Conservation (phyloP, 345 rosid genomes). For the Clarkia xantiana region DNA sequence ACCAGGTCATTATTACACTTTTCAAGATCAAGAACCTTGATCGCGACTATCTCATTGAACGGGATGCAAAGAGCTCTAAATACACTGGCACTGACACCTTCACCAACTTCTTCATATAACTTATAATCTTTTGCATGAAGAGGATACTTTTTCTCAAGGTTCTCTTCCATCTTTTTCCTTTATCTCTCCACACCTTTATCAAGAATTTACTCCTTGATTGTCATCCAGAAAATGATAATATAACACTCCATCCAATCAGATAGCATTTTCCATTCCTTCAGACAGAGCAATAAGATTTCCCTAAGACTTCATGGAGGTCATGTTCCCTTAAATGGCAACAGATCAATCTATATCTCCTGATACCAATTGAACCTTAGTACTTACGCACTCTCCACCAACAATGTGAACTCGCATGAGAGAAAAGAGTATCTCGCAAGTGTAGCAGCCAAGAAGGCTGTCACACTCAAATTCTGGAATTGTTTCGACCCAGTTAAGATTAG, state of each 20-base stretch:
- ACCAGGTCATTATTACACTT: slow-evolving; percentile 93
- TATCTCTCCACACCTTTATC: slow-evolving; percentile 23
- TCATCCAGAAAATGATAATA: slow-evolving; percentile 15
- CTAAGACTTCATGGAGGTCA: no score
- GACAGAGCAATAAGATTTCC: no score
- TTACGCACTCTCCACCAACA: no score
- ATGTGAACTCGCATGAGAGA: no score
- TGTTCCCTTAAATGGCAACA: no score
- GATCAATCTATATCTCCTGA: no score
- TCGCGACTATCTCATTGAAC: slow-evolving; percentile 70
- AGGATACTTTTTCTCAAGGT: slow-evolving; percentile 59
- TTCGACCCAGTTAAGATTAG: neutral
- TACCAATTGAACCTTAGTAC: no score
- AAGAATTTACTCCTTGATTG: slow-evolving; percentile 18
- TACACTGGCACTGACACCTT: slow-evolving; percentile 92
- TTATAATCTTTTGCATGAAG: slow-evolving; percentile 62
- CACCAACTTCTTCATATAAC: slow-evolving; percentile 87
- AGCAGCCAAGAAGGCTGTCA: no score
- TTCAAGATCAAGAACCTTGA: slow-evolving; percentile 95
- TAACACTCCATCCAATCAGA: slow-evolving; percentile 12
- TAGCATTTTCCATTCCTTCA: no score
- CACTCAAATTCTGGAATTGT: no score
- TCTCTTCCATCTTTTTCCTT: slow-evolving; percentile 62
- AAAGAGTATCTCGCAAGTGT: no score
- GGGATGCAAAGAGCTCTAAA: slow-evolving; percentile 85